Conservation (phyloP, 352 stramenopile genomes). For the Hyaloperonospora brassicae region DNA sequence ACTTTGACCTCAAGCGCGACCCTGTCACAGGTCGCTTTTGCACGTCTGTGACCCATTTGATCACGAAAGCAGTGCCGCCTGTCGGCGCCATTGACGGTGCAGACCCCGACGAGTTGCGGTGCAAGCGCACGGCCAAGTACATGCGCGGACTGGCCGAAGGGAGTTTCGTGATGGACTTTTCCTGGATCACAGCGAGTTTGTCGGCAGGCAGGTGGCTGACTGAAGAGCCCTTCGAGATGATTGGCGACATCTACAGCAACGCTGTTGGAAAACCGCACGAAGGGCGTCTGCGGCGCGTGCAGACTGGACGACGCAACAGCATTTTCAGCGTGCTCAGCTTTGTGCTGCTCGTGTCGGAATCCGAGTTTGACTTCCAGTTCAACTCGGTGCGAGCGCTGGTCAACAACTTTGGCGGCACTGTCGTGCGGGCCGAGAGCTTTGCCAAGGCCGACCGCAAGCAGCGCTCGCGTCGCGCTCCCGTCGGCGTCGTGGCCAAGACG, state of each 20-base stretch:
- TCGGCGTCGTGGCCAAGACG: conserved; percentile 73
- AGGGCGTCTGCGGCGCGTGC: conserved; percentile 36
- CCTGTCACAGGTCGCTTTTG: conserved; percentile 27
- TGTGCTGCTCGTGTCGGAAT: conserved; percentile 55
- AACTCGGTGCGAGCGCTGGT: conserved; percentile 50
- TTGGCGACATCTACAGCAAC: conserved; percentile 75
- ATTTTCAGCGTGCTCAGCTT: conserved; percentile 77
- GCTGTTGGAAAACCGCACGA: conserved; percentile 61
- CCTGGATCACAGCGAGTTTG: conserved; percentile 66
- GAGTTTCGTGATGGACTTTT: conserved; percentile 65
- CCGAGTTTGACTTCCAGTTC: conserved; percentile 71
- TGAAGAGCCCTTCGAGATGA: conserved; percentile 67
- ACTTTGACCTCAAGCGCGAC: conserved; percentile 64
- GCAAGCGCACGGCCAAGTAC: conserved; percentile 80
- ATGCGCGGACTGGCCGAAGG: conserved; percentile 76
- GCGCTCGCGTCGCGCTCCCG: conserved; percentile 28
- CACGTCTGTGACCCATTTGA: conserved; percentile 66
- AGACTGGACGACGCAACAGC: conserved; percentile 53
- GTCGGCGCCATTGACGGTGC: conserved; percentile 10
- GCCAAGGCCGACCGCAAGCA: conserved; percentile 17
- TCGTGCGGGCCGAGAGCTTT: conserved; percentile 30
- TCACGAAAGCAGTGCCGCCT: conserved; percentile 50
- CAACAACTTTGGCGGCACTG: conserved; percentile 56
- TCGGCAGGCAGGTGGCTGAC: conserved; percentile 51
- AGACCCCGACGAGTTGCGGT: conserved; percentile 30